These are phyloP conservation scores for Teratosphaeria pseudoeucalypti DNA, from an alignment of 2,329 filamentous ascomycete species.

Conservation along the genomic window DNA sequence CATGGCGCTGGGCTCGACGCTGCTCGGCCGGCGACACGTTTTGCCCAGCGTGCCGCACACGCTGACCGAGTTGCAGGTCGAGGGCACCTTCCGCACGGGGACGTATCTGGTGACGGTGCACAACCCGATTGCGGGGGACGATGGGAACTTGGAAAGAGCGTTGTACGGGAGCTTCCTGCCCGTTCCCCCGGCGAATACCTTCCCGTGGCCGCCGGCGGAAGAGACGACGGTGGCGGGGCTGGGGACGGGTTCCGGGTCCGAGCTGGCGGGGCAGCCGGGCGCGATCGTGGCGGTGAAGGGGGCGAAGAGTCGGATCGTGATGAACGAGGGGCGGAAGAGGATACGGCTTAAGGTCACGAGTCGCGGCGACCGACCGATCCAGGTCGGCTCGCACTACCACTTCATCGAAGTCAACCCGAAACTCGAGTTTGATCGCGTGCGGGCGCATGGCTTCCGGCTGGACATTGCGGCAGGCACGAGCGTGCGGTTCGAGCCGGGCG, in stretches of 20 bases:
- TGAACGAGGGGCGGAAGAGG: constrained; percentile 67
- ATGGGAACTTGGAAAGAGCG: constrained; percentile 76
- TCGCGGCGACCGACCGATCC: constrained; percentile 79
- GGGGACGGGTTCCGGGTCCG: background rate
- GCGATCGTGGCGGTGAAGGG: constrained; percentile 64
- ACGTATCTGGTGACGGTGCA: constrained; percentile 94
- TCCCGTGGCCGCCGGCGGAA: constrained; percentile 41
- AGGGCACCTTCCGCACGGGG: constrained; percentile 82
- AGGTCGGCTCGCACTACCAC: constrained; percentile 90
- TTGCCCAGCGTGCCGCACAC: constrained; percentile 70
- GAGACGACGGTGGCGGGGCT: constrained; percentile 42
- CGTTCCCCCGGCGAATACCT: constrained; percentile 53
- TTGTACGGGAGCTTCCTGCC: constrained; percentile 88
- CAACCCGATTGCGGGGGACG: constrained; percentile 70
- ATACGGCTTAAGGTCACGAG: constrained; percentile 70
- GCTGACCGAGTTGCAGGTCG: constrained; percentile 77
- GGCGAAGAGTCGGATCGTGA: constrained; percentile 47
- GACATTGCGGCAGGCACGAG: constrained; percentile 89
- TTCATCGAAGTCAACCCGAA: constrained; percentile 91
- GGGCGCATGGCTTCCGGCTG: constrained; percentile 73
- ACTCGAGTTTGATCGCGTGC: constrained; percentile 74
- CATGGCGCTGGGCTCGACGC: constrained; percentile 80
- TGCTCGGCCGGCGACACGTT: constrained; percentile 89
- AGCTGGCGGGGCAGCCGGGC: constrained; percentile 50
- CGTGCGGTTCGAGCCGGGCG: constrained; percentile 86